Base-by-base conservation (phyloP, 2,329 filamentous ascomycete species). In the Pseudogymnoascus sp. region DNA sequence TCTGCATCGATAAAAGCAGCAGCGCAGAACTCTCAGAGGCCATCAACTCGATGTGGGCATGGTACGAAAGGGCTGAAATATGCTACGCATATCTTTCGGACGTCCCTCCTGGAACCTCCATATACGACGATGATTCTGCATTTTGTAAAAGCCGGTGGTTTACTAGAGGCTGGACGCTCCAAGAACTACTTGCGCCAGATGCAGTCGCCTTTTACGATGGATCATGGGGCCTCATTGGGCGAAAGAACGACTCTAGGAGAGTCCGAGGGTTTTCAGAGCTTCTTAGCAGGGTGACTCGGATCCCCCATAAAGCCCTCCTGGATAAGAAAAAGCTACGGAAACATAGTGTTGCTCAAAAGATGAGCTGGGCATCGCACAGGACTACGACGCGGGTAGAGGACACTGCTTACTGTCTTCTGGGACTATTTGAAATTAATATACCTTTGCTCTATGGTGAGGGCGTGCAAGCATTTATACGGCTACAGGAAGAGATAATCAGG, bases 341-440 rank as follows among this genome's bases (percentile, higher is more conserved):
- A 21, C 21, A 21, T 21, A 21, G 21, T 21, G 33, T 76, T 35
- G 75, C 75, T 0, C 70, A 72, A 35, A 67, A 72, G 0, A 77
- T 78, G 74, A 72, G 72, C 0, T 78, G 76, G 76, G 76, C 76
- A 0, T 67, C 74, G 0, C 57, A 66, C 3, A 69, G 76, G 0
- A 15, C 65, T 0, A 76, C 76, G 0, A 72, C 70, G 0, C 64
- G 74, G 1, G 7, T 60, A 0, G 77, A 79, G 54, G 78, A 79
- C 39, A 68, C 71, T n/a, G 75, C 77, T 0, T 79, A 79, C 36
- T 77, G 71, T 11, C 67, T 79, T 0, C 62, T 79, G 5, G 77
- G 77, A 0, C 68, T 79, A 0, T 79, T 79, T 35, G 68, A 69
- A 0, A 70, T 79, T n/a, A 74, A 75, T 37, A 77, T 79, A 73